Evolutionary conservation across 768 basidiomycete genomes (phyloP), one percentile per base, ranked within the genome.

Genomic region (Pulveroboletus sp.): DNA sequence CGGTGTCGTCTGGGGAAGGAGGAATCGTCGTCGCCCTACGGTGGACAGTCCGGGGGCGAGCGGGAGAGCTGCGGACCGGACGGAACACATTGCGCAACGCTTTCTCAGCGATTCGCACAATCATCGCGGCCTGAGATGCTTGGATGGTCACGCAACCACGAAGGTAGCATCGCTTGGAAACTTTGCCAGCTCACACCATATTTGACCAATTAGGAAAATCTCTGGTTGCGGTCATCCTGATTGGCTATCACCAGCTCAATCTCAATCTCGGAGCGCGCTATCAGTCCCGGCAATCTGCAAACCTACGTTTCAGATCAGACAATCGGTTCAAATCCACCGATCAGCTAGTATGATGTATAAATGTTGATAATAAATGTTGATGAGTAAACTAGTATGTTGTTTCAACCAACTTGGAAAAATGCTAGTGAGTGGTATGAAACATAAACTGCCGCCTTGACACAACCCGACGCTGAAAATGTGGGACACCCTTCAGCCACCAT

Each of bases 1-100:
- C 75, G 44, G 71, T 72, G 68, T 90, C 88, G 60, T 88, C 84
- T 38, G 69, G 53, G 16, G 86, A 81, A 13, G 84, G 76, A 16
- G 83, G 82, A 38, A 82, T 76, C 13, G 76, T 68, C 37, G 76
- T 78, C 22, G 78, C 57, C n/a, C n/a, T n/a, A n/a, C n/a, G n/a
- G n/a, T n/a, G n/a, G 64, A 72, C 57, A 45, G 59, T 52, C 51
- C 67, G 65, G 47, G 50, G 42, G 39, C 53, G 47, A 49, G 35
- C 29, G 55, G 45, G 7, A 7, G 24, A 73, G 43, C 71, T 65
- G 52, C 72, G 76, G 13, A 60, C 13, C 3, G 61, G 60, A 47
- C 65, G 57, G 11, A 71, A 54, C 20, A 69, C 62, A 55, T 65
- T 73, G 53, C 67, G 56, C 39, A 79, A 59, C 36, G 65, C 75